These are phyloP conservation scores for Fraxinus nigra DNA, from an alignment of 305 asterid genomes.

Conservation along the genomic window DNA sequence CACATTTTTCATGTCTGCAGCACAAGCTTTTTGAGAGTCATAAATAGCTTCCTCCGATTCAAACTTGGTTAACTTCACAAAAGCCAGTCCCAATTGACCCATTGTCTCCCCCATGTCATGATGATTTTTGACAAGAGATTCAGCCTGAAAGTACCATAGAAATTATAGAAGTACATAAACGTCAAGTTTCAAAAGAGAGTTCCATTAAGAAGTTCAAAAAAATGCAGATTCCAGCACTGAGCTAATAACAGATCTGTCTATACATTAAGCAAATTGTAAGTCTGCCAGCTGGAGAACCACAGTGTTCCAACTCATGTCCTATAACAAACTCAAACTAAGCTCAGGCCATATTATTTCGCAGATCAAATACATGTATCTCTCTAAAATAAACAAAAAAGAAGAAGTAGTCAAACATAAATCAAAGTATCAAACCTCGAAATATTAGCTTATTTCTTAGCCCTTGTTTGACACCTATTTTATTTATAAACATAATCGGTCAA, in stretches of 20 bases:
- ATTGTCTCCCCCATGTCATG: slow-evolving; percentile 95
- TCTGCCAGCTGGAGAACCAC: neutral
- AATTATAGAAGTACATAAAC: slow-evolving; percentile 12
- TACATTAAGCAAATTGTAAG: slow-evolving; percentile 7
- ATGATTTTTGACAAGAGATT: slow-evolving; percentile 84
- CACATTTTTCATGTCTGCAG: slow-evolving; percentile 85
- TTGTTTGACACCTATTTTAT: neutral
- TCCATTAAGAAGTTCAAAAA: neutral
- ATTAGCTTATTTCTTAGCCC: neutral
- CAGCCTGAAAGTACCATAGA: slow-evolving; percentile 60
- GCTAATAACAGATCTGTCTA: slow-evolving; percentile 7
- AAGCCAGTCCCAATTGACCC: slow-evolving; percentile 91
- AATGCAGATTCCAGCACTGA: neutral
- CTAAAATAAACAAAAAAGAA: neutral
- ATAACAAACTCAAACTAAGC: neutral
- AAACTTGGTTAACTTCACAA: slow-evolving; percentile 88
- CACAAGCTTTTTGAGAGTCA: slow-evolving; percentile 79
- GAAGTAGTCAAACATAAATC: neutral
- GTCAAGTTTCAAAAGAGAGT: neutral
- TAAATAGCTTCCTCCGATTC: slow-evolving; percentile 83
- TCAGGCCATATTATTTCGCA: slow-evolving; percentile 5
- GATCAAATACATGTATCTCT: neutral
- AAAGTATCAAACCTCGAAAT: neutral
- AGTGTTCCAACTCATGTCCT: neutral
- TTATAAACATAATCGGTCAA: neutral